phyloP scores from a whole-genome alignment of 495 filamentous ascomycete species.

The Thermochaetoides thermophila region DNA sequence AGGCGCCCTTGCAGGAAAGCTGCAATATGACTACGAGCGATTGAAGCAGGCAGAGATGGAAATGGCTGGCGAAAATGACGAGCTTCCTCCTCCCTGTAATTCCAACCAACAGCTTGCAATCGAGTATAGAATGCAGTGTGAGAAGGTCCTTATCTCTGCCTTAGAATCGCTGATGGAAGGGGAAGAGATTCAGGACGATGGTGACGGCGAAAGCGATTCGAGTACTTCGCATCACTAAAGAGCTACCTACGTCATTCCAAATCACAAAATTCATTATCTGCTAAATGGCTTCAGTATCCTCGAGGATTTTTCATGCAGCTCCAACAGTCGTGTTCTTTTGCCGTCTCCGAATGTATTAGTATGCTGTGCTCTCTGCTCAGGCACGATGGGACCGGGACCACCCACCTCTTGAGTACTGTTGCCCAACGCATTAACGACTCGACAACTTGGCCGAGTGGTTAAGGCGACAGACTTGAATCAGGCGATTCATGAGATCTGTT shows the following conservation, averaged over 20 bases:
- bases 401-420: no score
- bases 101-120: slow-evolving; percentile 27
- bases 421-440: no score
- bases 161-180: slow-evolving; percentile 1
- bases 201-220: not conserved
- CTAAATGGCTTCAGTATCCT: no score
- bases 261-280: no score
- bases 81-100: slow-evolving; percentile 15
- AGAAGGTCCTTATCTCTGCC: slow-evolving; percentile 19
- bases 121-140: slow-evolving; percentile 27
- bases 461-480: slow-evolving; percentile 18
- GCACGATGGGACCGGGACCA: no score
- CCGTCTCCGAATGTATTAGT: no score
- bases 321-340: no score
- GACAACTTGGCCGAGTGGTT: slow-evolving; percentile 18
- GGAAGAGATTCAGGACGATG: not conserved
- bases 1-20: slow-evolving; percentile 13
- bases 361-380: no score
- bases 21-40: slow-evolving; percentile 14
- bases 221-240: no score
- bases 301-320: no score
- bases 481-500: slow-evolving; percentile 13
- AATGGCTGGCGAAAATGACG: slow-evolving; percentile 6
- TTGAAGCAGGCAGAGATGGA: slow-evolving; percentile 14
- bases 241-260: no score